These are phyloP conservation scores for Fusarium lateritium DNA, from an alignment of 2,329 filamentous ascomycete genomes.

Conservation along the genomic window DNA sequence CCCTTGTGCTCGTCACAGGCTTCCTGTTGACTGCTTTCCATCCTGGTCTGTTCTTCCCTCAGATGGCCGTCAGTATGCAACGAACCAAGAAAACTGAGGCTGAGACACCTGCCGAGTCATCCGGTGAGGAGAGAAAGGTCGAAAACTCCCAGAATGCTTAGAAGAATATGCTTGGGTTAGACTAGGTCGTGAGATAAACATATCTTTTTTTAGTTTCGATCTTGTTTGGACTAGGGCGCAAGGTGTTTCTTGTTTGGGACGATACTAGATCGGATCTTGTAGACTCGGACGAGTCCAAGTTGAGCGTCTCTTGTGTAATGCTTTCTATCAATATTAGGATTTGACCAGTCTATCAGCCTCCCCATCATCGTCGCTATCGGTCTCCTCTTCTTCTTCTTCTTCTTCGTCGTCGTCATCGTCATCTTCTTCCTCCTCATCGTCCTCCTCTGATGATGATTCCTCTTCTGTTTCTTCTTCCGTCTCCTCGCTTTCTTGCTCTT, in stretches of 20 bases:
- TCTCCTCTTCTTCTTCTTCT: conserved; percentile 64
- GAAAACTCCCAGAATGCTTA: conserved; percentile 35
- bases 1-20: conserved; percentile 66
- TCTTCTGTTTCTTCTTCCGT: conserved; percentile 67
- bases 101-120: conserved; percentile 49
- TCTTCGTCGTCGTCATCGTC: conserved; percentile 66
- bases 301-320: conserved; percentile 24
- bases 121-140: conserved; percentile 49
- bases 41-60: conserved; percentile 69
- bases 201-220: neutral
- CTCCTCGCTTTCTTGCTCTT: conserved; percentile 71
- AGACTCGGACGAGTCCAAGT: conserved; percentile 24
- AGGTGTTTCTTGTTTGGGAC: conserved; percentile 3
- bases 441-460: conserved; percentile 64
- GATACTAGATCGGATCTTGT: conserved; percentile 24
- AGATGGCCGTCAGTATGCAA: conserved; percentile 59
- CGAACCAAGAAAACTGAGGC: conserved; percentile 43
- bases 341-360: conserved; percentile 63
- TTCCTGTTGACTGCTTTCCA: conserved; percentile 67
- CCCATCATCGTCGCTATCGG: conserved; percentile 63
- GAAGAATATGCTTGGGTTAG: conserved; percentile 5
- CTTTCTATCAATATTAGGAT: conserved; percentile 48
- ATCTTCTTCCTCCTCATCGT: conserved; percentile 61
- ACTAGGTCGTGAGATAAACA: neutral
- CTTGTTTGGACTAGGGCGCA: conserved; percentile 9